phyloP scores from a whole-genome alignment of 257 asterid genomes.

The Knoxia roxburghii region DNA sequence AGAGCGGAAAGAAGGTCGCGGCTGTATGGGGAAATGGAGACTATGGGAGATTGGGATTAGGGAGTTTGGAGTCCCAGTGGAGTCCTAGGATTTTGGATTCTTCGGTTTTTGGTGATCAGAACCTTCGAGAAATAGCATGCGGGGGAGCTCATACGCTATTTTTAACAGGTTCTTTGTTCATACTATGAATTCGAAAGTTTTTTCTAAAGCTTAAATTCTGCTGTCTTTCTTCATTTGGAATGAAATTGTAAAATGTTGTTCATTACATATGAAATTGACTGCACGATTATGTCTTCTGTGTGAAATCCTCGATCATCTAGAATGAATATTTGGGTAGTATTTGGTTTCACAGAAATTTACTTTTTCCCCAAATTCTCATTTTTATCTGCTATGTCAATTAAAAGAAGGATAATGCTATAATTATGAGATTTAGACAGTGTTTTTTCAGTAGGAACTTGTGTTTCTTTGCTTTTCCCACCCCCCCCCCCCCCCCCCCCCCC shows the following conservation, averaged over 20 bases:
- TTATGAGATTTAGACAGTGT: neutral
- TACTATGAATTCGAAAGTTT: neutral
- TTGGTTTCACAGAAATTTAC: neutral
- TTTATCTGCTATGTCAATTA: neutral
- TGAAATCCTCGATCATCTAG: neutral
- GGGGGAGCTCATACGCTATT: slow-evolving; percentile 98
- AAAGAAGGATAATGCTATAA: neutral
- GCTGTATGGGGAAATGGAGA: slow-evolving; percentile 99
- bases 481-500: too few species aligned
- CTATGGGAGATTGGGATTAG: slow-evolving; percentile 87
- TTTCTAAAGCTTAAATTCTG: neutral
- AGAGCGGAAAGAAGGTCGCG: slow-evolving; percentile 48
- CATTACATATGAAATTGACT: too few species aligned
- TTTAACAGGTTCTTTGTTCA: slow-evolving; percentile 50
- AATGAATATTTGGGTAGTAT: too few species aligned
- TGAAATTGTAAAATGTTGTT: too few species aligned
- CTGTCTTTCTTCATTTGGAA: too few species aligned
- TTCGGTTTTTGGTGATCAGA: slow-evolving; percentile 58
- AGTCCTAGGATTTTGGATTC: slow-evolving; percentile 52
- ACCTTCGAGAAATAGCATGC: slow-evolving; percentile 66
- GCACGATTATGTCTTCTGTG: too few species aligned
- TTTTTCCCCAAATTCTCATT: neutral
- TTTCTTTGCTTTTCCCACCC: neutral
- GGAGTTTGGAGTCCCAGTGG: slow-evolving; percentile 77
- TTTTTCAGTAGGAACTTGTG: neutral